Conservation (phyloP, 2,329 filamentous ascomycete genomes). For the Fusarium sp. region DNA sequence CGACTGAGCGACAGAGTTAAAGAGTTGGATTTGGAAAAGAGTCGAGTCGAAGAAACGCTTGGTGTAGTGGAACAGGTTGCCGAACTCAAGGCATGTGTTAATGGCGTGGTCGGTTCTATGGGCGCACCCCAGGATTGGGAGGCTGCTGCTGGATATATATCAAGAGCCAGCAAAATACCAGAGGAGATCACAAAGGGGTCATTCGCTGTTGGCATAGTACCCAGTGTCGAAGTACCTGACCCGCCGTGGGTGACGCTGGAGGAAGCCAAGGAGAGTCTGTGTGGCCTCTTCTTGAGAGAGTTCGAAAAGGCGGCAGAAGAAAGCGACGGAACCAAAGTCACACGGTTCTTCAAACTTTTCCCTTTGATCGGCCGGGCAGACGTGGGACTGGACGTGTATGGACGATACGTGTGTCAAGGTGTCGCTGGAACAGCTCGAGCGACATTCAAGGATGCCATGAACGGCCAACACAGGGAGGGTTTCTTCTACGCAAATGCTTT, state of each 20-base stretch:
- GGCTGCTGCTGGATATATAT: slow-evolving; percentile 89
- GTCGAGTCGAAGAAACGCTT: slow-evolving; percentile 88
- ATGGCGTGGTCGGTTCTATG: slow-evolving; percentile 96
- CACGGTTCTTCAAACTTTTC: slow-evolving; percentile 97
- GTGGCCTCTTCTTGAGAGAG: slow-evolving; percentile 89
- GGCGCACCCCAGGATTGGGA: slow-evolving; percentile 99
- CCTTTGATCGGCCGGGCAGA: slow-evolving; percentile 91
- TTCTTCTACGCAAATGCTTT: slow-evolving; percentile 93
- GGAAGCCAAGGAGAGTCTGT: slow-evolving; percentile 87
- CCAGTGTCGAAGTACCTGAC: slow-evolving; percentile 95
- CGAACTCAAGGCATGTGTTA: slow-evolving; percentile 95
- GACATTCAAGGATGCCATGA: slow-evolving; percentile 78
- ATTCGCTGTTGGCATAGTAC: slow-evolving; percentile 93
- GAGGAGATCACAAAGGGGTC: slow-evolving; percentile 81
- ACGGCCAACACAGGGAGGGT: slow-evolving; percentile 70
- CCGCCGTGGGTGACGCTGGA: slow-evolving; percentile 88
- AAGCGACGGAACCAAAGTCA: slow-evolving; percentile 89
- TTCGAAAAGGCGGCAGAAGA: slow-evolving; percentile 92
- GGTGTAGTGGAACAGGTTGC: slow-evolving; percentile 95
- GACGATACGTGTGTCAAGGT: slow-evolving; percentile 93
- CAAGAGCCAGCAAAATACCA: slow-evolving; percentile 84
- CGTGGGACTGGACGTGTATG: slow-evolving; percentile 93
- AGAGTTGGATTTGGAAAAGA: slow-evolving; percentile 89
- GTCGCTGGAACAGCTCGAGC: slow-evolving; percentile 85
- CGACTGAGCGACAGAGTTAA: slow-evolving; percentile 89